phyloP scores from a whole-genome alignment of 1,284 basidiomycete genomes.

The Filobasidium uniguttulatum region DNA sequence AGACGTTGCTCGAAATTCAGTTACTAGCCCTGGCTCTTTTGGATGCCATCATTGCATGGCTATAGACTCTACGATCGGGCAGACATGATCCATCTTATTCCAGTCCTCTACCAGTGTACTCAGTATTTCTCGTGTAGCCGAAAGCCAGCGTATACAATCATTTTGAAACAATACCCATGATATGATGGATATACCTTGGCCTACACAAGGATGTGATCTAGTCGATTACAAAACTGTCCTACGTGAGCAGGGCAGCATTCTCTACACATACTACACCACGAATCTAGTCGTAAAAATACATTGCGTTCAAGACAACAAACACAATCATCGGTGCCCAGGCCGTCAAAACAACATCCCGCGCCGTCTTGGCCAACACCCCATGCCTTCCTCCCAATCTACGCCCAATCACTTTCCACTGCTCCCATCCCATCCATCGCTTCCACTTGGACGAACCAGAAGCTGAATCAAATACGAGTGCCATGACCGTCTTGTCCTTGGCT shows the following conservation, averaged over 20 bases:
- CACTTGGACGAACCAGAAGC: conserved; percentile 3
- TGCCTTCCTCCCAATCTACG: conserved; percentile 30
- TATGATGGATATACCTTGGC: not conserved
- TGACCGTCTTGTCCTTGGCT: conserved; percentile 28
- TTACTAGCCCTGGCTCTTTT: not conserved
- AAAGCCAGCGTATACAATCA: too few species aligned
- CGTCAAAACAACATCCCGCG: conserved; percentile 24
- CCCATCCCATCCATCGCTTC: conserved; percentile 39
- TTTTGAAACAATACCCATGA: not conserved
- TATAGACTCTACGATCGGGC: conserved; percentile 3
- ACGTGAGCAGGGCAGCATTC: too few species aligned
- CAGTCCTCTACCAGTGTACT: too few species aligned
- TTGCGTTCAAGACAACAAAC: conserved; percentile 31
- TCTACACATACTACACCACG: not conserved
- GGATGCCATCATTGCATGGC: not conserved
- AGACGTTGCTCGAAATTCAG: not conserved
- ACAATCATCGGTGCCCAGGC: conserved; percentile 28
- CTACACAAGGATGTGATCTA: too few species aligned
- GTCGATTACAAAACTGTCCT: too few species aligned
- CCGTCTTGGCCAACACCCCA: conserved; percentile 26
- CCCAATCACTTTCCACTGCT: conserved; percentile 17
- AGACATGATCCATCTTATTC: too few species aligned
- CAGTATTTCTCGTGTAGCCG: too few species aligned
- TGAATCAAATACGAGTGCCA: conserved; percentile 21
- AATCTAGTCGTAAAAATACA: conserved; percentile 21